Base-by-base conservation (phyloP, 352 stramenopile genomes). In the Phytopythium ostracodes region DNA sequence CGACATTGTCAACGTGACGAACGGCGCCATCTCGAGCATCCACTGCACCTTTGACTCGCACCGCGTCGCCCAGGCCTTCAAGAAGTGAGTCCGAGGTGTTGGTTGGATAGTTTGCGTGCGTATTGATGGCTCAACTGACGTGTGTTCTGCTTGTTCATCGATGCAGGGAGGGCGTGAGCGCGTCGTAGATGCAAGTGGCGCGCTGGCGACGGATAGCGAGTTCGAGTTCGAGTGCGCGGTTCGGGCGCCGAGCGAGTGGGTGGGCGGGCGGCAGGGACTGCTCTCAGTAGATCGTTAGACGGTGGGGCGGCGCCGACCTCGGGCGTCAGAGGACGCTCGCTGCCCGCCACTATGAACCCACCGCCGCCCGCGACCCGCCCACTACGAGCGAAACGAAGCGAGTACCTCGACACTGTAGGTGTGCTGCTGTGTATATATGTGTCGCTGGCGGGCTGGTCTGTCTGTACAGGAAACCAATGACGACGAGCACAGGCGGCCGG, bases 31-130 rank as follows among this genome's bases (percentile, higher is more conserved):
- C 64, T 76, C 88, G 47, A 93, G 81, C 62, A 92, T 95, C 54
- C 87, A 95, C 70, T 92, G 82, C 73, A 95, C 86, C 47, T 95
- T 94, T 56, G 87, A 95, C 73, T 95, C 87, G 70, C 83, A 81
- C 67, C 81, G 83, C 65, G 85, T 95, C 56, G 84, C 87, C 20
- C 76, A 91, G 60, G 81, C 87, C 49, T 95, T 95, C 68, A 73
- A 74, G 75, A 92, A 90, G 87, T 95, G 87, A 61, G 84, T 86
- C 29, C 24, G 33, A 24, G 29, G 46, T 25, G 24, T 42, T 25
- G 18, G 35, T 22, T n/a, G n/a, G n/a, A n/a, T n/a, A n/a, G n/a
- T n/a, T n/a, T n/a, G n/a, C n/a, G 25, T 20, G 33, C 10, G 18
- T 31, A 25, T 7, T 65, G 18, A 25, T 18, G 0, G 14, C 8